Evolutionary conservation across 495 filamentous ascomycete genomes (phyloP).

Genomic region (Clavariopsis aquatica): DNA sequence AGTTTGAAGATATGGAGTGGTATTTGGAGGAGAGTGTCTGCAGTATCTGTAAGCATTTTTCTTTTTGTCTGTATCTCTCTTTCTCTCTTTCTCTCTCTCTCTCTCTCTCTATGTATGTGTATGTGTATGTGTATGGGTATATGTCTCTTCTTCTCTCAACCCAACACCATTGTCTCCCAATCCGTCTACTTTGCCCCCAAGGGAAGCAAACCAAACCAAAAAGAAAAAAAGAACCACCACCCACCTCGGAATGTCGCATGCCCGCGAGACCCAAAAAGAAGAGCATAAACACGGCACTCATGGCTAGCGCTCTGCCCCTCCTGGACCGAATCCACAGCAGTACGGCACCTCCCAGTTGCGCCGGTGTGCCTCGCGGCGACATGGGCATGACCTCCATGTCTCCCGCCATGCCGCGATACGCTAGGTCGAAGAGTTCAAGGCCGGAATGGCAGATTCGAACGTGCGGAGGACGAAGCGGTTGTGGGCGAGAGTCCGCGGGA

Average conservation of each 20-base stretch:
- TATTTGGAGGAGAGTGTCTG: slow-evolving; percentile 33
- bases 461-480: neutral
- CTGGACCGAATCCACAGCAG: slow-evolving; percentile 25
- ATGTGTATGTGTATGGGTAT: too few relatives aligned
- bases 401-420: slow-evolving; percentile 12
- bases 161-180: neutral
- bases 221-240: slow-evolving; percentile 8
- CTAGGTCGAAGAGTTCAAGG: neutral
- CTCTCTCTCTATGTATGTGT: too few relatives aligned
- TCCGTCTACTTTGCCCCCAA: too few relatives aligned
- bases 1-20: slow-evolving; percentile 25
- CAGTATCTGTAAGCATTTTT: slow-evolving; percentile 4
- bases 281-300: slow-evolving; percentile 33
- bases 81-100: too few relatives aligned
- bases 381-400: slow-evolving; percentile 30
- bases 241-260: slow-evolving; percentile 30
- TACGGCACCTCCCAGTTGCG: slow-evolving; percentile 20
- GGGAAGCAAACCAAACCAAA: neutral
- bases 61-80: too few relatives aligned
- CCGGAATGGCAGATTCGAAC: neutral
- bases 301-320: slow-evolving; percentile 26
- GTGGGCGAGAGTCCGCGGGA: neutral
- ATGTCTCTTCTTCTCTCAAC: too few relatives aligned
- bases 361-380: slow-evolving; percentile 24
- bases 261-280: slow-evolving; percentile 20